Conservation (phyloP, 805 yeast species). For the Wickerhamiella nectarea region DNA sequence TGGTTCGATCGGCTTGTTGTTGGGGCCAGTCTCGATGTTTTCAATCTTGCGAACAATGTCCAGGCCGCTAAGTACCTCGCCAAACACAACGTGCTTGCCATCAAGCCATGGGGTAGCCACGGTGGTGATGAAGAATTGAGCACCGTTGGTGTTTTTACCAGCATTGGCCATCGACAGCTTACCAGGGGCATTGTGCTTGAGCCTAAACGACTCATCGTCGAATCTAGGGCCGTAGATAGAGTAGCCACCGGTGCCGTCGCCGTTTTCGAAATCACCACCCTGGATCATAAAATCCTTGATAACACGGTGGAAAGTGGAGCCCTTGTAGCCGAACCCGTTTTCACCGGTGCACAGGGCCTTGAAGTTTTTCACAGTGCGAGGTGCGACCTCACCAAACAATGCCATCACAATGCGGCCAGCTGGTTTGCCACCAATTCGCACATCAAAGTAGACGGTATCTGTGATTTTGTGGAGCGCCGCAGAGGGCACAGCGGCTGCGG, state of each 20-base stretch:
- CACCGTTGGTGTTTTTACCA: conserved; percentile 26
- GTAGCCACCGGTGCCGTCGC: conserved; percentile 7
- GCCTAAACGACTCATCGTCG: conserved; percentile 18
- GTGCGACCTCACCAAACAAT: conserved; percentile 59
- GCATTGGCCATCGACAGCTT: conserved; percentile 27
- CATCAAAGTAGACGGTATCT: conserved; percentile 60
- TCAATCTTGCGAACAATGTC: conserved; percentile 61
- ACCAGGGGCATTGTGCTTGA: conserved; percentile 32
- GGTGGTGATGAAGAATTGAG: conserved; percentile 80
- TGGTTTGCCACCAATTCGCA: conserved; percentile 50
- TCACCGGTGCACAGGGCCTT: conserved; percentile 53
- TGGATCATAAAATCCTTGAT: conserved; percentile 37
- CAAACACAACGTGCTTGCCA: conserved; percentile 80
- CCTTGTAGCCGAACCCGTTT: conserved; percentile 63
- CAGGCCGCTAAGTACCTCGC: conserved; percentile 60
- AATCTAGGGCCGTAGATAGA: conserved; percentile 7
- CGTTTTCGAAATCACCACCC: conserved; percentile 8
- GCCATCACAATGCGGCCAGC: conserved; percentile 70
- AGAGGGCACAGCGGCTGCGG: not conserved
- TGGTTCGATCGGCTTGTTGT: conserved; percentile 41
- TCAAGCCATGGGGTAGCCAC: conserved; percentile 70
- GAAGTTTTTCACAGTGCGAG: conserved; percentile 69
- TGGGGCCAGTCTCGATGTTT: conserved; percentile 41
- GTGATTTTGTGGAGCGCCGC: conserved; percentile 20
- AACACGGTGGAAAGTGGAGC: conserved; percentile 51